Conservation (phyloP, 148 eudicot genomes). For the Rhododendron vialii region DNA sequence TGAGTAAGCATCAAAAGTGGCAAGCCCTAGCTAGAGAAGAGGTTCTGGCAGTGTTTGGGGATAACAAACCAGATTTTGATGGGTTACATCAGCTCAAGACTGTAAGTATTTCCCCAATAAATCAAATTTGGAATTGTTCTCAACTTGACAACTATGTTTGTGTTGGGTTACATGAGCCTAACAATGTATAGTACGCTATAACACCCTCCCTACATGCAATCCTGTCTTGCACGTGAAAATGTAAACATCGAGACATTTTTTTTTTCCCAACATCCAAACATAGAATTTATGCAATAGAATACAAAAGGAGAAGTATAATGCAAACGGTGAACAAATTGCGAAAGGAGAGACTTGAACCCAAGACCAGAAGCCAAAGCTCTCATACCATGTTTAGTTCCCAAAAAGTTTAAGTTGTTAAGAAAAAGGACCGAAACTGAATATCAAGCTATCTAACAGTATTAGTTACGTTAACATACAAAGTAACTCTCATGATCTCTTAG, state of each 20-base stretch:
- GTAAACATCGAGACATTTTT: neutral
- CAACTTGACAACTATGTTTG: neutral
- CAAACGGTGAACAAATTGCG: too few species aligned
- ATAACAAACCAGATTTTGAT: slow-evolving; percentile 28
- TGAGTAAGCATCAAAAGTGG: slow-evolving; percentile 23
- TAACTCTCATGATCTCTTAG: neutral
- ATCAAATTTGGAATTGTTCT: neutral
- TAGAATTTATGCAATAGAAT: neutral
- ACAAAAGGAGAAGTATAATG: neutral
- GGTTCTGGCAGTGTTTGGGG: slow-evolving; percentile 25
- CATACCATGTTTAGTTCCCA: neutral
- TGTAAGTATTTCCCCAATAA: slow-evolving; percentile 17
- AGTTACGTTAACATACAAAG: neutral
- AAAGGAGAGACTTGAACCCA: neutral
- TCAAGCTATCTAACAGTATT: neutral
- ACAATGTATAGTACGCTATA: neutral
- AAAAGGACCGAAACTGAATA: too few species aligned
- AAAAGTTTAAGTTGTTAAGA: neutral
- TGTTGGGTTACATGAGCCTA: neutral
- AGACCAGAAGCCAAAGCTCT: neutral
- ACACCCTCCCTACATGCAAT: neutral
- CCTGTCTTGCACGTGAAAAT: neutral
- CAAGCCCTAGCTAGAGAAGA: slow-evolving; percentile 29
- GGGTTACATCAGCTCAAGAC: slow-evolving; percentile 27
- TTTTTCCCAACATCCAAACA: too few species aligned